Conservation (phyloP, 768 basidiomycete species). For the Coprinopsis cinerea region DNA sequence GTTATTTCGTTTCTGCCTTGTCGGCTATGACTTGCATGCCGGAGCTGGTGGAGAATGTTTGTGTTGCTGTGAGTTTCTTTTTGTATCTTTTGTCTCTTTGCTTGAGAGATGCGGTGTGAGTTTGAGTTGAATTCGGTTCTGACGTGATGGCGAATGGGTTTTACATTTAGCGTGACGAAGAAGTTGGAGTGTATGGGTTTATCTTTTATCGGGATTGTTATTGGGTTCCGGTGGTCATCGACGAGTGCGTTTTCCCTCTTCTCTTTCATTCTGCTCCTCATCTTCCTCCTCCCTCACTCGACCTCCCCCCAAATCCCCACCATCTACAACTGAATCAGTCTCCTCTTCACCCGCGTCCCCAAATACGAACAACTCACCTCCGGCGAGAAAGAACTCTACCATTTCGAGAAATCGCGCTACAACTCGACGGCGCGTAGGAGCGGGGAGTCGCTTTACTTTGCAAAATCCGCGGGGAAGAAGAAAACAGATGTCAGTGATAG, state of each 20-base stretch:
- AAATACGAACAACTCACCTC: slow-evolving; percentile 44
- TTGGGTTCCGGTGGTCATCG: slow-evolving; percentile 46
- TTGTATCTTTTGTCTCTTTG: no score
- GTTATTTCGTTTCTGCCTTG: slow-evolving; percentile 51
- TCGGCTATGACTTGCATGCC: slow-evolving; percentile 42
- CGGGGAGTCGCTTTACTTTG: slow-evolving; percentile 45
- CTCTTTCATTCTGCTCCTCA: neutral
- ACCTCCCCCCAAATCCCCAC: no score
- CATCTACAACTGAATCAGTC: slow-evolving; percentile 29
- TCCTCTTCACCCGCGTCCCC: slow-evolving; percentile 42
- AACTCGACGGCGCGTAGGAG: slow-evolving; percentile 41
- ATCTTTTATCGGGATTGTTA: slow-evolving; percentile 40
- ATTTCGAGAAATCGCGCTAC: slow-evolving; percentile 42
- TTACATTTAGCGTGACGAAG: slow-evolving; percentile 31
- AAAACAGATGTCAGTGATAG: no score
- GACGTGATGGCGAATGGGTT: no score
- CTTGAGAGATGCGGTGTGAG: no score
- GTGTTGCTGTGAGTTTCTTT: slow-evolving; percentile 29
- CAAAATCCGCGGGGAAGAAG: slow-evolving; percentile 23
- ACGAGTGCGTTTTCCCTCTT: slow-evolving; percentile 36
- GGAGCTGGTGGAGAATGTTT: slow-evolving; percentile 46
- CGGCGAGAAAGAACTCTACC: slow-evolving; percentile 40
- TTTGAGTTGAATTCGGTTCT: no score
- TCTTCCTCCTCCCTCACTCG: neutral
- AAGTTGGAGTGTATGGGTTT: slow-evolving; percentile 47